Base-by-base conservation (phyloP, 192 early-diverging fungal species). In the Phycomyces nitens region DNA sequence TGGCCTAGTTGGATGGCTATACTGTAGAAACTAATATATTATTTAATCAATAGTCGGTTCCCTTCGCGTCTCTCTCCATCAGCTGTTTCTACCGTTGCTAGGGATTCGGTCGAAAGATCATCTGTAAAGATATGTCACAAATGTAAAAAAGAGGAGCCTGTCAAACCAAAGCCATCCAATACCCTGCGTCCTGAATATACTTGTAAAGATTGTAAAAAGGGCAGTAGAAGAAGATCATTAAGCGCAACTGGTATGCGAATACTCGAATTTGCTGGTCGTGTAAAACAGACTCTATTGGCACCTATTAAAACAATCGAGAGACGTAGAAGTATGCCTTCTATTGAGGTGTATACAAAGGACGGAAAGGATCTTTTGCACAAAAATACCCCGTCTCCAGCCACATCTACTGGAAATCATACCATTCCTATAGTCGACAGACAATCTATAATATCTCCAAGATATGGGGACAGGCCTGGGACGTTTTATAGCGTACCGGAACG, bases 141-240 rank as follows among this genome's bases (percentile, higher is more conserved):
- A 47, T 47, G 44, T 47, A 47, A 47, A 47, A 47, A 47, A 47
- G 44, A 47, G 12, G 44, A n/a, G 12, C 44, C 44, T 47, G 44
- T 14, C 12, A 47, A n/a, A 47, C 44, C 44, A 47, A 47, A 47
- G 18, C 44, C 44, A 3, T 47, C 44, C 18, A 47, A 47, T 47
- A 7, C 44, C 18, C 18, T 47, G 4, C 15, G 15, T 11, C 44
- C 44, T 7, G 44, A 47, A 18, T 47, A n/a, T 11, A 18, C 18
- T 47, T 47, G 44, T 47, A 14, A 47, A 14, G 44, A 47, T 18
- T 47, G 44, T 47, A 47, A 47, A 11, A 47, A 47, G 18, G 18
- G 44, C 12, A 47, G 44, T 47, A 14, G 44, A 47, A 3, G 44
- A 47, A 14, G 44, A 47, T 47, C 44, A 7, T 47, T 47, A 11